Evolutionary conservation across 2,329 filamentous ascomycete species (phyloP).

Genomic region (Colletotrichum sp.): DNA sequence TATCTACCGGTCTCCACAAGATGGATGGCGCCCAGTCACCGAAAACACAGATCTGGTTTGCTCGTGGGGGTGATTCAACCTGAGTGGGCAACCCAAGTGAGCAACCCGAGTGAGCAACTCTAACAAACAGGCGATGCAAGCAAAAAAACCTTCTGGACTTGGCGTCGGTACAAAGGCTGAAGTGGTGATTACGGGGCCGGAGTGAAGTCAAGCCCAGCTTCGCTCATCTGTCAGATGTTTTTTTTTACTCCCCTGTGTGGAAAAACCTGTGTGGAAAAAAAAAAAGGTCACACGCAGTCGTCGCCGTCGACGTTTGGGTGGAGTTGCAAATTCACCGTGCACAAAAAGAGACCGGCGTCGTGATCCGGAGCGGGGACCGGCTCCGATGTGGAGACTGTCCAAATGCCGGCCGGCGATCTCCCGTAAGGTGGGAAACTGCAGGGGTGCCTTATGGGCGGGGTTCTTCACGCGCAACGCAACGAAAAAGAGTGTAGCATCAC

Average conservation of each 20-base stretch:
- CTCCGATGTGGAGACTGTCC: not conserved
- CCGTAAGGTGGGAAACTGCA: not conserved
- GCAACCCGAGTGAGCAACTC: no score
- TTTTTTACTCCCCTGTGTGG: no score
- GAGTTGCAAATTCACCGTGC: not conserved
- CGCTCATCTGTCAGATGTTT: not conserved
- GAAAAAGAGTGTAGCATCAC: not conserved
- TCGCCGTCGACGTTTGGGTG: not conserved
- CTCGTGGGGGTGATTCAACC: no score
- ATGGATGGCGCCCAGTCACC: not conserved
- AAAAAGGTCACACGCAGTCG: not conserved
- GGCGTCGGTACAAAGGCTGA: no score
- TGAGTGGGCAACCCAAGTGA: not conserved
- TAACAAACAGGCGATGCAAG: no score
- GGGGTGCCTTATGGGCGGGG: conserved; percentile 11
- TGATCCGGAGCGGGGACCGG: not conserved
- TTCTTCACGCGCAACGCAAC: not conserved
- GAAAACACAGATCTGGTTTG: no score
- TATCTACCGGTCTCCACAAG: no score
- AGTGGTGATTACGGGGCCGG: not conserved
- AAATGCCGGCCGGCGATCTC: not conserved
- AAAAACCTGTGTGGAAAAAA: not conserved
- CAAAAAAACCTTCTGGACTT: no score
- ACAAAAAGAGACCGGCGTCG: not conserved
- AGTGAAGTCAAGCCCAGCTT: not conserved